Base-by-base conservation (phyloP, 2,329 filamentous ascomycete species). In the Cladosporium sp. region DNA sequence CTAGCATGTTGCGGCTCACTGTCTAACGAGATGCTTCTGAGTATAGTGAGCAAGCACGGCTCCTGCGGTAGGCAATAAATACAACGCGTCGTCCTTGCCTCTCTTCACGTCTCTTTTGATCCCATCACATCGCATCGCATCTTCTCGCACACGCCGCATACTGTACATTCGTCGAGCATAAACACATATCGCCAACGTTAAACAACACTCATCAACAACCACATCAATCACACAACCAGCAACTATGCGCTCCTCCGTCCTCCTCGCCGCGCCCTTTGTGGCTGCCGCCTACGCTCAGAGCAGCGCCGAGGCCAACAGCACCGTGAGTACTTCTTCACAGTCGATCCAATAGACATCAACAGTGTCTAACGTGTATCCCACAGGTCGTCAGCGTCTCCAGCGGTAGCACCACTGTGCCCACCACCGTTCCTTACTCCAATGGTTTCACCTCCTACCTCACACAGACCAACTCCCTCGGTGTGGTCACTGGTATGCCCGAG, bases 401-500 rank as follows among this genome's bases (percentile, higher is more conserved):
- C 39, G 61, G 59, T 40, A 50, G 54, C 58, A 57, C 60, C 37
- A 63, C 61, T 34, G 49, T 61, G 51, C 59, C 59, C 37, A 65
- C 61, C 51, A 68, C 64, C 45, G 63, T 64, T 47, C 49, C 66
- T 17, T 74, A 79, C 73, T 67, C 66, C 17, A 79, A 80, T 71
- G 72, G 72, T 14, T 70, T 72, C 60, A 79, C 76, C 40, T 66
- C 70, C 58, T 80, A 73, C 71, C 72, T 78, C 25, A 76, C 76
- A 22, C 59, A 75, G 71, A 81, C 79, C 61, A 77, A 82, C 72
- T 77, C 77, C 19, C 62, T 72, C 20, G 79, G 80, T 51, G 78
- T 81, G 39, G 73, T 81, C 50, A 82, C 80, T 43, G 78, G 78
- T 61, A 72, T 76, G 70, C 78, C 79, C 17, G 66, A 68, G 9